A percentile compares a stretch with the other conserved stretches of the same genome.
Conservation (phyloP, 23 red algal species). For the Gracilaria caudata region DNA sequence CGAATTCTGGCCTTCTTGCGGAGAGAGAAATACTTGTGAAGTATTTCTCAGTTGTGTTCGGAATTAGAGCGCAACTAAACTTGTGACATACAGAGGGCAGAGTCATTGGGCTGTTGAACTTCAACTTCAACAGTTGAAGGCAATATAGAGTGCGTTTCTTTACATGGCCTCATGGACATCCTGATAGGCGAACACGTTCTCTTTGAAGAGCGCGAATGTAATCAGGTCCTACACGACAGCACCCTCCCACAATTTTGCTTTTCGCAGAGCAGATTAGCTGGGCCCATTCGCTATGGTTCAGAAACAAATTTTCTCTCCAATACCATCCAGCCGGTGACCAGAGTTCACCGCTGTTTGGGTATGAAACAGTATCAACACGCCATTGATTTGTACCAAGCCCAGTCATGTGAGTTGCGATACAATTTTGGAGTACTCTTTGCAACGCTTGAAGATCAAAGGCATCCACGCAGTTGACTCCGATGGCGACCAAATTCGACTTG, state of each 20-base stretch:
- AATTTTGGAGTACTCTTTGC: background rate
- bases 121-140: too few relatives aligned
- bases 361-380: constrained; percentile 46
- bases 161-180: background rate
- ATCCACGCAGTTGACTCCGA: constrained; percentile 45
- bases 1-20: too few relatives aligned
- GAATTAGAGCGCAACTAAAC: too few relatives aligned
- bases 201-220: constrained; percentile 35
- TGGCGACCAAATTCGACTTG: constrained; percentile 33
- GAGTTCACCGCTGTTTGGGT: constrained; percentile 38
- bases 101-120: too few relatives aligned
- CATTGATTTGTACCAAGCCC: background rate
- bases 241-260: constrained; percentile 48
- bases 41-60: too few relatives aligned
- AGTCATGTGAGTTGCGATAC: background rate
- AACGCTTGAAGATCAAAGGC: background rate
- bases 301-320: background rate
- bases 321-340: background rate
- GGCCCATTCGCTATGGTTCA: constrained; percentile 27
- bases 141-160: too few relatives aligned
- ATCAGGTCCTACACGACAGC: constrained; percentile 42
- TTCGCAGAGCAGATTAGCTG: background rate
- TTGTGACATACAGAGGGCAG: too few relatives aligned
- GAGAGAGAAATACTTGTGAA: too few relatives aligned
- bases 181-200: background rate